A percentile compares a stretch with the other conserved stretches of the same genome.
phyloP scores from a whole-genome alignment of 805 yeast genomes.

The Pichia deserticola region DNA sequence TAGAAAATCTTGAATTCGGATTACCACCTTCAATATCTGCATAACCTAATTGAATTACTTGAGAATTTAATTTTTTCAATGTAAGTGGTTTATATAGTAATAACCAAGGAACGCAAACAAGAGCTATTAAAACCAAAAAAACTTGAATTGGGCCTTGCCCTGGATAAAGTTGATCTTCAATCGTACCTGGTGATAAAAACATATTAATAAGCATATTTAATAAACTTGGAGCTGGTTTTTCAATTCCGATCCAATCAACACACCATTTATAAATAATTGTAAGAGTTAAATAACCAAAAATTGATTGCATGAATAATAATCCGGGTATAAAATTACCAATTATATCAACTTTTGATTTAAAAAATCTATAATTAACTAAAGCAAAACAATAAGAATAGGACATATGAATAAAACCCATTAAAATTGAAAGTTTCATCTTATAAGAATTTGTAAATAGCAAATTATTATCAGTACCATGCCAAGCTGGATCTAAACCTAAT shows the following conservation, averaged over 20 bases:
- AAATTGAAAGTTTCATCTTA: constrained; percentile 92
- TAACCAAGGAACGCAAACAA: constrained; percentile 89
- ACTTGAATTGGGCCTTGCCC: constrained; percentile 79
- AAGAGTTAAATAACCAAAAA: constrained; percentile 85
- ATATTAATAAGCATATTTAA: constrained; percentile 91
- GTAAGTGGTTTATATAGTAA: constrained; percentile 65
- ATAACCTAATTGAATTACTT: background rate
- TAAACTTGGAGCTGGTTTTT: constrained; percentile 81
- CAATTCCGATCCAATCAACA: constrained; percentile 79
- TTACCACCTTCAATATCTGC: background rate
- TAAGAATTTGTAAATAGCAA: constrained; percentile 88
- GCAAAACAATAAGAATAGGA: constrained; percentile 81
- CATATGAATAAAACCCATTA: constrained; percentile 96
- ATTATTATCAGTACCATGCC: constrained; percentile 97
- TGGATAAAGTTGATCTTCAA: constrained; percentile 70
- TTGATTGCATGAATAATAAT: constrained; percentile 88
- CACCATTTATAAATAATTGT: constrained; percentile 91
- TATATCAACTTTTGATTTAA: constrained; percentile 68
- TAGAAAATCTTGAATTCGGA: background rate
- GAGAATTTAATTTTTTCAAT: background rate
- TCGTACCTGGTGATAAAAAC: constrained; percentile 89
- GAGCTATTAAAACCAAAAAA: constrained; percentile 63
- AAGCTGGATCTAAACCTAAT: constrained; percentile 84
- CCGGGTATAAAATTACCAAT: constrained; percentile 94
- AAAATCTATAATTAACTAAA: constrained; percentile 66